These are phyloP conservation scores for Babesia ovis DNA, from an alignment of 169 alveolate genomes.

Conservation along the genomic window DNA sequence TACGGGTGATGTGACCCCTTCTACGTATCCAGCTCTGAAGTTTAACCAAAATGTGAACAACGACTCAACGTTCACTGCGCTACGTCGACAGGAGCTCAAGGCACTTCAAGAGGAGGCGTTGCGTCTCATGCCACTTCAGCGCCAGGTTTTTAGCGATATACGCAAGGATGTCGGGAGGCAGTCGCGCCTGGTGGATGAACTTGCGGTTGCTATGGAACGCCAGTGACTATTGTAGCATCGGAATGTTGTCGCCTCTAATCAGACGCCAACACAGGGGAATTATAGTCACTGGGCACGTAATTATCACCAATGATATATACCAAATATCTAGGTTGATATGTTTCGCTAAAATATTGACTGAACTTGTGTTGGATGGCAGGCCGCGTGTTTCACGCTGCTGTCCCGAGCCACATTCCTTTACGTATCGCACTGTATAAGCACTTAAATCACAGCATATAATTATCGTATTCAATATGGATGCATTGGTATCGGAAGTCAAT, in stretches of 20 bases:
- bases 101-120: slow-evolving; percentile 34
- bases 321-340: too few relatives aligned
- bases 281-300: too few relatives aligned
- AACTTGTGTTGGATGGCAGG: not conserved
- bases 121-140: slow-evolving; percentile 45
- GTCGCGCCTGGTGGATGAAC: slow-evolving; percentile 30
- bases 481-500: slow-evolving; percentile 43
- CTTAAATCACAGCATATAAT: not conserved
- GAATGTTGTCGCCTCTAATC: too few relatives aligned
- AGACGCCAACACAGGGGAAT: too few relatives aligned
- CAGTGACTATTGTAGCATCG: slow-evolving; percentile 7
- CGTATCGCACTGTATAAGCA: not conserved
- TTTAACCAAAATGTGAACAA: slow-evolving; percentile 59
- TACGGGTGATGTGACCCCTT: slow-evolving; percentile 57
- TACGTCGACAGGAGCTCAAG: slow-evolving; percentile 22
- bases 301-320: too few relatives aligned
- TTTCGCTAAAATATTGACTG: too few relatives aligned
- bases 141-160: slow-evolving; percentile 27
- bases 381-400: not conserved
- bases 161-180: slow-evolving; percentile 25
- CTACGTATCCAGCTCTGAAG: slow-evolving; percentile 62
- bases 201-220: slow-evolving; percentile 48
- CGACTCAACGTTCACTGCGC: slow-evolving; percentile 43
- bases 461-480: slow-evolving; percentile 40
- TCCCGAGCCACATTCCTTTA: not conserved